Evolutionary conservation across 768 basidiomycete genomes (phyloP).

Genomic region (Xerocomus spinulosus): DNA sequence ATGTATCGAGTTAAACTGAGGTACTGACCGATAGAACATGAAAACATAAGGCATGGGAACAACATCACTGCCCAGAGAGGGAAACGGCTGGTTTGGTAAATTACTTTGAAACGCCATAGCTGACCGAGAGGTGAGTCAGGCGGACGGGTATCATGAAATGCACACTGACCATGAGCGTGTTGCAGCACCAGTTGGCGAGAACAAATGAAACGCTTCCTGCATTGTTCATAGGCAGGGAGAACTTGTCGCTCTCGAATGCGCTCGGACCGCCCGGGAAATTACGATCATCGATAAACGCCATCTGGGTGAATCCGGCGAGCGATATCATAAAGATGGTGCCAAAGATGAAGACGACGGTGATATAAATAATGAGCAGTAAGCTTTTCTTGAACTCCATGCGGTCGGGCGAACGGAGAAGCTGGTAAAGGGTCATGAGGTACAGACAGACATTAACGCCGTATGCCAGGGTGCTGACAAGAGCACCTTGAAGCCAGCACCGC

Average conservation of each 20-base stretch:
- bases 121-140: not conserved
- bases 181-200: conserved; percentile 13
- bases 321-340: conserved; percentile 16
- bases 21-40: conserved; percentile 7
- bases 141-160: too few relatives aligned
- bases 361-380: conserved; percentile 4
- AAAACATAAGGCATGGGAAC: conserved; percentile 8
- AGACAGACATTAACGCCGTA: conserved; percentile 9
- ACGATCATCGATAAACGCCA: conserved; percentile 30
- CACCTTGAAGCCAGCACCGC: conserved; percentile 15
- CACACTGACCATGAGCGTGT: conserved; percentile 16
- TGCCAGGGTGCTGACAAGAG: conserved; percentile 4
- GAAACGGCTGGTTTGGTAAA: conserved; percentile 6
- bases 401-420: conserved; percentile 3
- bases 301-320: conserved; percentile 21
- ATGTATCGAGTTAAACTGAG: not conserved
- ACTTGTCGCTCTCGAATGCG: conserved; percentile 18
- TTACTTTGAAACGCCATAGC: conserved; percentile 19
- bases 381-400: conserved; percentile 6
- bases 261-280: conserved; percentile 31
- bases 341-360: conserved; percentile 4
- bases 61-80: conserved; percentile 10
- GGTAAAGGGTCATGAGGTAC: conserved; percentile 4
- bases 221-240: conserved; percentile 16
- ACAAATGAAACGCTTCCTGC: conserved; percentile 8